Conservation (phyloP, 306 rosid genomes). For the Cucurbita maxima region DNA sequence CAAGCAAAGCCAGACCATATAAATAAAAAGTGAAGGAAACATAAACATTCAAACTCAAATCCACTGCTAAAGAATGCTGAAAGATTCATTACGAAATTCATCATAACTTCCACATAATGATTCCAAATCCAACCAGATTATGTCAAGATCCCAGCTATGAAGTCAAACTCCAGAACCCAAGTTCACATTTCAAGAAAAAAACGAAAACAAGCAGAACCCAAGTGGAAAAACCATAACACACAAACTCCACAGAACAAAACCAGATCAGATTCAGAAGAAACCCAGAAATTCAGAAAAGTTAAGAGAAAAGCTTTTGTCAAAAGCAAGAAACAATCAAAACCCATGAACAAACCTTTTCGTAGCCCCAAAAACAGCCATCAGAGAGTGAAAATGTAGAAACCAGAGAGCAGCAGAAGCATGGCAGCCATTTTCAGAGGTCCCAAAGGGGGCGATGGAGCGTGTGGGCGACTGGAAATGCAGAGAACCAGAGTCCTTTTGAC, state of each 20-base stretch:
- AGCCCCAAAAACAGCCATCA: neutral
- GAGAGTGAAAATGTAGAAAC: too few species aligned
- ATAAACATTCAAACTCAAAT: neutral
- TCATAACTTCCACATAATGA: neutral
- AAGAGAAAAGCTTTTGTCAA: neutral
- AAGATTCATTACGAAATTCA: neutral
- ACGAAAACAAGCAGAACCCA: neutral
- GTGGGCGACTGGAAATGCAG: neutral
- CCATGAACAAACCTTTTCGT: neutral
- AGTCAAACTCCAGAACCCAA: too few species aligned
- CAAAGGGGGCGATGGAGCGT: neutral
- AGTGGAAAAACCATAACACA: neutral
- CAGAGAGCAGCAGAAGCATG: neutral
- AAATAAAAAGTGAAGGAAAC: neutral
- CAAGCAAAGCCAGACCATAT: neutral
- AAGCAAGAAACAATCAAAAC: neutral
- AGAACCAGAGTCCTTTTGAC: neutral
- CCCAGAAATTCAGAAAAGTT: neutral
- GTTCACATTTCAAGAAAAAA: neutral
- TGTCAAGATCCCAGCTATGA: conserved; percentile 2
- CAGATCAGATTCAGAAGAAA: conserved; percentile 5
- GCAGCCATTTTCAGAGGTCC: conserved; percentile 5
- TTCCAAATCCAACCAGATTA: neutral
- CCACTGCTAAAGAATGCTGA: neutral
- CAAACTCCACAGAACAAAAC: neutral